Evolutionary conservation across 2,329 filamentous ascomycete species (phyloP).

Genomic region (Xylaria sp.): DNA sequence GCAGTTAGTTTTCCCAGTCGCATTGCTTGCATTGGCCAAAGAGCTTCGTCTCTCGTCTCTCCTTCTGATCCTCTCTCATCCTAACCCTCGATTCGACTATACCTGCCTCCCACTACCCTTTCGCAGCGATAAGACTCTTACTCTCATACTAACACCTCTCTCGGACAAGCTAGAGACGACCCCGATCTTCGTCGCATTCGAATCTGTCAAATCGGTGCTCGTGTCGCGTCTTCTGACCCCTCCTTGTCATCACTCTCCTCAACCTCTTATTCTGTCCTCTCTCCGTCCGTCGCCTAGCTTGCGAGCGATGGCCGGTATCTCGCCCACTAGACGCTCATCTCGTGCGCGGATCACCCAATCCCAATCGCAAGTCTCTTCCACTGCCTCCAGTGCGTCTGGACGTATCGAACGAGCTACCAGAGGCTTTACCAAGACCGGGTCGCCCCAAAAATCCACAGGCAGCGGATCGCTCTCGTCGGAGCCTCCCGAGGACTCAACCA

Average conservation of each 20-base stretch:
- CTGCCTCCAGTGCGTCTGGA: conserved; percentile 76
- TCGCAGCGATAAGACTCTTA: conserved; percentile 9
- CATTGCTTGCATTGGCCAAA: conserved; percentile 36
- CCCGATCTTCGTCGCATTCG: conserved; percentile 12
- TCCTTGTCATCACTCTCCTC: conserved; percentile 24
- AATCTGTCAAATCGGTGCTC: conserved; percentile 10
- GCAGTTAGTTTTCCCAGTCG: conserved; percentile 32
- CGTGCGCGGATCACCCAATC: conserved; percentile 83
- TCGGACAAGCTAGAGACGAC: conserved; percentile 11
- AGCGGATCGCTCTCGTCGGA: conserved; percentile 75
- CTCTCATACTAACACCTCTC: conserved; percentile 14
- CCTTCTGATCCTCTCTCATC: not conserved
- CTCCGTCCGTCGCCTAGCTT: conserved; percentile 27
- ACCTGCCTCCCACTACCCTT: conserved; percentile 5
- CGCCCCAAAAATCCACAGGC: conserved; percentile 76
- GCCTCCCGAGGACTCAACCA: conserved; percentile 64
- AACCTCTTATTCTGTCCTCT: not conserved
- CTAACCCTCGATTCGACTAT: conserved; percentile 1
- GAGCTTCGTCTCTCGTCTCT: conserved; percentile 34
- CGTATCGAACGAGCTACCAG: conserved; percentile 77
- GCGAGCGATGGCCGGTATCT: conserved; percentile 55
- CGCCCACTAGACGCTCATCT: conserved; percentile 82
- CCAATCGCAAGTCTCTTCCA: conserved; percentile 77
- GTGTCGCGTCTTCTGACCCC: conserved; percentile 25
- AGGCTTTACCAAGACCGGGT: conserved; percentile 73